Conservation (phyloP, 108 stramenopile species). For the Nitzschia sp. region DNA sequence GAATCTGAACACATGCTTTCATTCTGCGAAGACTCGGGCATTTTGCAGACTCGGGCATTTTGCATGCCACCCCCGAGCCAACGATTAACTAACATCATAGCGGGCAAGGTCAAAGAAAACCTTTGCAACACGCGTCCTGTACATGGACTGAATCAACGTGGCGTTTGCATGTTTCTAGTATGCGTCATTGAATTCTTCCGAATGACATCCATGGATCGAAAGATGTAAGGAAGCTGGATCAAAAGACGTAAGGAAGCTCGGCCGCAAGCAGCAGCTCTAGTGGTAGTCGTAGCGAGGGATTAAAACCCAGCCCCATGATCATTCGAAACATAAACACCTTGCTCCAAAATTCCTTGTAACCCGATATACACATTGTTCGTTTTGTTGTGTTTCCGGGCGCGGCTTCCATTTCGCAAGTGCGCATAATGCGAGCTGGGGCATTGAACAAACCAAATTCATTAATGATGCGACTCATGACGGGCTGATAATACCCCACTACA, state of each 20-base stretch:
- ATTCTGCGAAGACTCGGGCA: too few species aligned
- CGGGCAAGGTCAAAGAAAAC: too few species aligned
- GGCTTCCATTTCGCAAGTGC: constrained; percentile 48
- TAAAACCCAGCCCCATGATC: too few species aligned
- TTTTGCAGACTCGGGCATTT: too few species aligned
- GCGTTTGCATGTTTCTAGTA: too few species aligned
- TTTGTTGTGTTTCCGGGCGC: constrained; percentile 28
- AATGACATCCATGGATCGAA: constrained; percentile 72
- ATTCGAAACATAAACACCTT: constrained; percentile 26
- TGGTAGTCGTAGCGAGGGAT: too few species aligned
- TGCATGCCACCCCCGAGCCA: too few species aligned
- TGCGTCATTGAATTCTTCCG: constrained; percentile 1
- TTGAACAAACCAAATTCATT: constrained; percentile 84
- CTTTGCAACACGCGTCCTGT: too few species aligned
- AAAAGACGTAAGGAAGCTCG: constrained; percentile 64
- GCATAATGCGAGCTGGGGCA: constrained; percentile 77
- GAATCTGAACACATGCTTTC: too few species aligned
- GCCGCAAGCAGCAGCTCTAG: background rate
- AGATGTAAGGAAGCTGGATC: constrained; percentile 83
- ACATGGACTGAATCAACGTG: too few species aligned
- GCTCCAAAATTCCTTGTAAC: constrained; percentile 76
- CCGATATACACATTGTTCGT: constrained; percentile 70
- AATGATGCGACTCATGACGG: constrained; percentile 79
- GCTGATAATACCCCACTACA: constrained; percentile 75
- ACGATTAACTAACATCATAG: too few species aligned